These are phyloP conservation scores for Backusella macrospora DNA, from an alignment of 192 early-diverging fungal species.

Conservation along the genomic window DNA sequence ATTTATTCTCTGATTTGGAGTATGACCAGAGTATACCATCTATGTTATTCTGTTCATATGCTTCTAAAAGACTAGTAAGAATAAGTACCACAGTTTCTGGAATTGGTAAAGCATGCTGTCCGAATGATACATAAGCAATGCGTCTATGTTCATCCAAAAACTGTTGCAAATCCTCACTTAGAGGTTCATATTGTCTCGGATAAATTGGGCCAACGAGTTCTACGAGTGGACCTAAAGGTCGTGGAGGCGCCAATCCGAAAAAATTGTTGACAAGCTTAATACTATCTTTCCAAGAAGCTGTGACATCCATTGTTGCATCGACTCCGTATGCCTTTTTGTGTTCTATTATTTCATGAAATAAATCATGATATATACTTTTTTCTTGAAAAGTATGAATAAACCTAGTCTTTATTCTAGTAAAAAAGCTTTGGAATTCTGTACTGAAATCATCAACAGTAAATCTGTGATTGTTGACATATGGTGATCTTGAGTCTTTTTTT, in stretches of 20 bases:
- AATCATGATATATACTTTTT: too few species aligned
- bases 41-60: conserved; percentile 17
- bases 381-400: neutral
- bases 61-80: conserved; percentile 23
- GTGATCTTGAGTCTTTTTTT: neutral
- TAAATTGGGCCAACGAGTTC: conserved; percentile 41
- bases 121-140: conserved; percentile 40
- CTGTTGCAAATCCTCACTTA: neutral
- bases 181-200: conserved; percentile 15
- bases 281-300: neutral
- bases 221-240: conserved; percentile 24
- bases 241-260: conserved; percentile 26
- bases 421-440: neutral
- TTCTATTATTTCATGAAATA: too few species aligned
- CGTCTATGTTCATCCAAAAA: conserved; percentile 27
- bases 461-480: conserved; percentile 3
- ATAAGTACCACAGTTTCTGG: conserved; percentile 11
- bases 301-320: neutral
- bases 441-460: neutral
- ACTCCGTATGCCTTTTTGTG: too few species aligned
- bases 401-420: neutral
- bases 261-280: conserved; percentile 32
- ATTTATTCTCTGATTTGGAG: neutral
- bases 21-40: conserved; percentile 43
- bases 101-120: conserved; percentile 20